Evolutionary conservation across 352 stramenopile species (phyloP).

Genomic region (Globisporangium recalcitrans): DNA sequence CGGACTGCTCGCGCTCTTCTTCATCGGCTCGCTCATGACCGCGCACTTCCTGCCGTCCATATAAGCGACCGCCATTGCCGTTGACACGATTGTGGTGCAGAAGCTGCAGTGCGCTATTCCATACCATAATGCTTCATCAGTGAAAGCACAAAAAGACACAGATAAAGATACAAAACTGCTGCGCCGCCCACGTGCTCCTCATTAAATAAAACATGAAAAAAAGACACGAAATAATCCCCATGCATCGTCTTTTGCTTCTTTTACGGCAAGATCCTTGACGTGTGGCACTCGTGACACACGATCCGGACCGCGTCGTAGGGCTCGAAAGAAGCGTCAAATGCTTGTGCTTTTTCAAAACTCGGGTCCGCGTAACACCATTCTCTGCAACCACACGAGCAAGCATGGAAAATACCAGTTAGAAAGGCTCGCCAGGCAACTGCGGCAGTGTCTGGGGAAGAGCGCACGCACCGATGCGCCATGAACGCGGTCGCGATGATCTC

Average conservation of each 20-base stretch:
- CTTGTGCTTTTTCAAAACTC: slow-evolving; percentile 37
- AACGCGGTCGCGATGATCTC: slow-evolving; percentile 52
- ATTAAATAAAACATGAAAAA: slow-evolving; percentile 12
- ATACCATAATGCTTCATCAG: background rate
- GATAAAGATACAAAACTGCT: background rate
- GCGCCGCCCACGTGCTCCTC: background rate
- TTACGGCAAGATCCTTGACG: slow-evolving; percentile 6
- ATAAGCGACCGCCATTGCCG: slow-evolving; percentile 16
- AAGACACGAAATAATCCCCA: background rate
- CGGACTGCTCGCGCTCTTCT: slow-evolving; percentile 83
- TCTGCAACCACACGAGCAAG: slow-evolving; percentile 16
- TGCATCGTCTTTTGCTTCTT: background rate
- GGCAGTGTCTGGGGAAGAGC: too few relatives aligned
- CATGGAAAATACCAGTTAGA: background rate
- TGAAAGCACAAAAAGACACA: background rate
- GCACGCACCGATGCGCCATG: slow-evolving; percentile 53
- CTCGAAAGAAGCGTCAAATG: slow-evolving; percentile 12
- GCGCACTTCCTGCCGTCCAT: slow-evolving; percentile 91
- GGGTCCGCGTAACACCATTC: slow-evolving; percentile 44
- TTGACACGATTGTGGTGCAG: too few relatives aligned
- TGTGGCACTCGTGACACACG: slow-evolving; percentile 10
- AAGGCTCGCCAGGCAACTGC: background rate
- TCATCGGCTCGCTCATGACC: slow-evolving; percentile 89
- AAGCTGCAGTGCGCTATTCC: background rate
- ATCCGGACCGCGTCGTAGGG: slow-evolving; percentile 10